Evolutionary conservation across 202 grass and related monocot genomes (phyloP).

Genomic region (Carex sylvatica): DNA sequence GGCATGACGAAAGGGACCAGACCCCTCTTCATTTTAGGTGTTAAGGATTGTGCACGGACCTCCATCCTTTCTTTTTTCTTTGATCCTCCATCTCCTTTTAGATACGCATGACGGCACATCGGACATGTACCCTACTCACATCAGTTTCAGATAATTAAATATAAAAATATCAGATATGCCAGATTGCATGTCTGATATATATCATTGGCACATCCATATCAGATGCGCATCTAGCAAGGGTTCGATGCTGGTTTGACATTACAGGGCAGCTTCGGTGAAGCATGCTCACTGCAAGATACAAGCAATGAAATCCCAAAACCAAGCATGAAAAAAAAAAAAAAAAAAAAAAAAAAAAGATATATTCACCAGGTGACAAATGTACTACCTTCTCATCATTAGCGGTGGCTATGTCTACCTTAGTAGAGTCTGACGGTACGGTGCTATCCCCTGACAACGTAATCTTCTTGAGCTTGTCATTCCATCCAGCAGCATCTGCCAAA

Average conservation of each 20-base stretch:
- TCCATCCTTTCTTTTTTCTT: neutral
- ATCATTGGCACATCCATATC: neutral
- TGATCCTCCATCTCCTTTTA: neutral
- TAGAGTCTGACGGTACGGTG: neutral
- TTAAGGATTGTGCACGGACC: neutral
- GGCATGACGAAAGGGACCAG: neutral
- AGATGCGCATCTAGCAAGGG: neutral
- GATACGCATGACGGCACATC: neutral
- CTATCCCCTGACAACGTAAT: slow-evolving; percentile 39
- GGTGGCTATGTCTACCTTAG: neutral
- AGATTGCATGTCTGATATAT: neutral
- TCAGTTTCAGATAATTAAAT: neutral
- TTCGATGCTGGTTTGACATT: neutral
- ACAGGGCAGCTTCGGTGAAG: neutral
- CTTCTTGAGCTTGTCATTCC: slow-evolving; percentile 66
- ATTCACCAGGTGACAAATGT: neutral
- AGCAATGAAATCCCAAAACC: neutral
- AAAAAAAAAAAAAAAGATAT: neutral
- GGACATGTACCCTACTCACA: neutral
- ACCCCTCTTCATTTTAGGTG: neutral
- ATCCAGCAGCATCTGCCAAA: slow-evolving; percentile 59
- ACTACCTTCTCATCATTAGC: neutral
- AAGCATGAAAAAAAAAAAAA: neutral
- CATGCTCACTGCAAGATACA: neutral
- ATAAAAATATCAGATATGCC: neutral